phyloP scores from a whole-genome alignment of 2,329 filamentous ascomycete species.

The Hypoxylon sp. region DNA sequence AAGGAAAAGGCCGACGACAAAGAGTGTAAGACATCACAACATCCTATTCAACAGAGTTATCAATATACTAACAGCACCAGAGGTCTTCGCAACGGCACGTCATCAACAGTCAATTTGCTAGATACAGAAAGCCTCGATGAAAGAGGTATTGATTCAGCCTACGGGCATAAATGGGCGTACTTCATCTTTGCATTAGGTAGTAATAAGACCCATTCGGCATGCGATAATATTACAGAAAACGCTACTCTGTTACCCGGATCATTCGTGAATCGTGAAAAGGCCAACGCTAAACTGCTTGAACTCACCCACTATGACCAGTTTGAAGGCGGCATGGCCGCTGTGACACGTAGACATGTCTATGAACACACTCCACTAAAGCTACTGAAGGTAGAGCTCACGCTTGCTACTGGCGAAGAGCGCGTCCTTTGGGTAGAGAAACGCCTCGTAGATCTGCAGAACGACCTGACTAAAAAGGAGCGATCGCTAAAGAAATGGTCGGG shows the following conservation, averaged over 20 bases:
- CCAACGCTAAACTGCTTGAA: conserved; percentile 45
- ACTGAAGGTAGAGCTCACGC: conserved; percentile 42
- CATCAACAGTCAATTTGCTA: not conserved
- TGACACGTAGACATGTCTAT: conserved; percentile 28
- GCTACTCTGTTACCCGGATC: not conserved
- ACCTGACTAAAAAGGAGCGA: conserved; percentile 22
- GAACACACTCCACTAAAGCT: conserved; percentile 29
- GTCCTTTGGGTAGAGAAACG: conserved; percentile 46
- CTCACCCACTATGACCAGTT: conserved; percentile 24
- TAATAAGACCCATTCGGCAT: not conserved
- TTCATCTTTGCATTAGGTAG: not conserved
- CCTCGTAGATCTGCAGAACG: conserved; percentile 18
- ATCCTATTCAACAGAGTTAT: not conserved
- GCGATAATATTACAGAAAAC: not conserved
- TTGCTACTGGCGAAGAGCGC: conserved; percentile 35
- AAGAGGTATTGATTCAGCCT: no score
- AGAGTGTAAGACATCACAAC: conserved; percentile 4
- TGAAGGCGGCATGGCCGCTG: conserved; percentile 36
- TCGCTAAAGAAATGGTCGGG: conserved; percentile 39
- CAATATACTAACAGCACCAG: conserved; percentile 20
- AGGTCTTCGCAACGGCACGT: not conserved
- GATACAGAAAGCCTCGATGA: not conserved
- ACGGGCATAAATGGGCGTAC: conserved; percentile 17
- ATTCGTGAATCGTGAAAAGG: conserved; percentile 41
- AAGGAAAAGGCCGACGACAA: not conserved